Percentiles rank a stretch among this genome's conserved stretches.
Evolutionary conservation across 2,329 filamentous ascomycete species (phyloP).

Genomic region (Emergomyces orientalis): DNA sequence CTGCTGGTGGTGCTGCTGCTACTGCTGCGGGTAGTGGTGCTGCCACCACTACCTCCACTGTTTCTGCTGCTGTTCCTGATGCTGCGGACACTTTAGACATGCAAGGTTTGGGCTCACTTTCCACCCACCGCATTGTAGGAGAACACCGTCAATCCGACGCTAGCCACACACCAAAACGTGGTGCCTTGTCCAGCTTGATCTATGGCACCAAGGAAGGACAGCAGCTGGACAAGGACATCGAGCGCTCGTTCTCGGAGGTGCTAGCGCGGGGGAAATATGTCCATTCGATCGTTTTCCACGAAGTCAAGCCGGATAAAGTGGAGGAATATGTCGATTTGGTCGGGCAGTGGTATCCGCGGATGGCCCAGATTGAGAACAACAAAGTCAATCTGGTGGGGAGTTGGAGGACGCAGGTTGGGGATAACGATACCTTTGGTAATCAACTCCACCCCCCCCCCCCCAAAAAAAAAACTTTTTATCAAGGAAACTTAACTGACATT

Average conservation of each 20-base stretch:
- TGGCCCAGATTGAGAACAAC: conserved; percentile 76
- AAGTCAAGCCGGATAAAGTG: conserved; percentile 89
- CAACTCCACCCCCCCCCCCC: not conserved
- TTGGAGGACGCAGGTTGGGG: conserved; percentile 95
- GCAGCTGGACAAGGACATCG: conserved; percentile 89
- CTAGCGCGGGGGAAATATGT: conserved; percentile 95
- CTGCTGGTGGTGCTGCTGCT: not conserved
- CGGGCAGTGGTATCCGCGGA: conserved; percentile 81
- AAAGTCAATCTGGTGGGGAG: conserved; percentile 94
- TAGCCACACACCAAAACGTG: conserved; percentile 52
- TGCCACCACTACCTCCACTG: conserved; percentile 17
- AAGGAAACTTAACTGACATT: conserved; percentile 23
- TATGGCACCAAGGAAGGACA: conserved; percentile 95
- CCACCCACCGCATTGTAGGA: conserved; percentile 41
- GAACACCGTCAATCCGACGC: conserved; percentile 44
- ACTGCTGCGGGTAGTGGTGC: conserved; percentile 7
- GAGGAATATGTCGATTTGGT: conserved; percentile 90
- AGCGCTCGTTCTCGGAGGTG: conserved; percentile 91
- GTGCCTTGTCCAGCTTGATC: conserved; percentile 74
- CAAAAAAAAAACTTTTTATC: not conserved
- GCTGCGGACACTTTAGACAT: conserved; percentile 34
- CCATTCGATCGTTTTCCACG: conserved; percentile 92
- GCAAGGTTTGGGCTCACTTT: conserved; percentile 53
- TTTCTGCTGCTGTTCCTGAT: conserved; percentile 28
- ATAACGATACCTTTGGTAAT: conserved; percentile 89